phyloP scores from a whole-genome alignment of 352 stramenopile species.

The Pythium phragmiticola region DNA sequence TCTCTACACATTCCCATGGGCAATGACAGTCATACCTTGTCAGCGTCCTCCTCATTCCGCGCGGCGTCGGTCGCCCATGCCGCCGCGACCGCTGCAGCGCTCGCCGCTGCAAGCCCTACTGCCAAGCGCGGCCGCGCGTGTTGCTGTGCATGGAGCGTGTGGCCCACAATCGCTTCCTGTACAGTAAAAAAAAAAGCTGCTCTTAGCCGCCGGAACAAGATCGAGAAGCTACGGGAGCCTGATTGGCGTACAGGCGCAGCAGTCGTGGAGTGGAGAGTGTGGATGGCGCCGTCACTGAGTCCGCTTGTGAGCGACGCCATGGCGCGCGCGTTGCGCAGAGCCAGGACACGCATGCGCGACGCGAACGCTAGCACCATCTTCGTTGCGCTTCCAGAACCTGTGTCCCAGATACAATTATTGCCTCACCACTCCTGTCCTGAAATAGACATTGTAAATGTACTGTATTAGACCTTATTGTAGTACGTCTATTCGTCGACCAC shows the following conservation, averaged over 20 bases:
- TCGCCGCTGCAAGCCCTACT: slow-evolving; percentile 5
- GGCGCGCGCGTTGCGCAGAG: slow-evolving; percentile 6
- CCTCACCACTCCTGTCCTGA: background rate
- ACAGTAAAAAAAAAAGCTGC: background rate
- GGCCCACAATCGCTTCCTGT: slow-evolving; percentile 5
- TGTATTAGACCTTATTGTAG: background rate
- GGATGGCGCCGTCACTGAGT: background rate
- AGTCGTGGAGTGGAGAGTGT: background rate
- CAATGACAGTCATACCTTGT: slow-evolving; percentile 14
- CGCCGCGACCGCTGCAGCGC: background rate
- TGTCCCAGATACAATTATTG: background rate
- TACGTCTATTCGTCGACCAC: slow-evolving; percentile 12
- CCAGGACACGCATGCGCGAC: slow-evolving; percentile 1
- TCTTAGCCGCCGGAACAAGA: background rate
- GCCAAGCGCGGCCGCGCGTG: background rate
- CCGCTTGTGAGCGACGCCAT: background rate
- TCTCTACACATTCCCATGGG: background rate
- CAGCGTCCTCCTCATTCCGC: slow-evolving; percentile 9
- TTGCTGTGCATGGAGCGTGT: slow-evolving; percentile 1
- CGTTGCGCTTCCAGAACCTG: background rate
- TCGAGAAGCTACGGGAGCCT: background rate
- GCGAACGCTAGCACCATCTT: slow-evolving; percentile 15
- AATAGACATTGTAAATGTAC: background rate
- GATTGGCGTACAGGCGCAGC: slow-evolving; percentile 3
- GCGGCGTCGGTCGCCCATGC: slow-evolving; percentile 3